Conservation (phyloP, 2,329 filamentous ascomycete species). For the Orbilia blumenaviensis region DNA sequence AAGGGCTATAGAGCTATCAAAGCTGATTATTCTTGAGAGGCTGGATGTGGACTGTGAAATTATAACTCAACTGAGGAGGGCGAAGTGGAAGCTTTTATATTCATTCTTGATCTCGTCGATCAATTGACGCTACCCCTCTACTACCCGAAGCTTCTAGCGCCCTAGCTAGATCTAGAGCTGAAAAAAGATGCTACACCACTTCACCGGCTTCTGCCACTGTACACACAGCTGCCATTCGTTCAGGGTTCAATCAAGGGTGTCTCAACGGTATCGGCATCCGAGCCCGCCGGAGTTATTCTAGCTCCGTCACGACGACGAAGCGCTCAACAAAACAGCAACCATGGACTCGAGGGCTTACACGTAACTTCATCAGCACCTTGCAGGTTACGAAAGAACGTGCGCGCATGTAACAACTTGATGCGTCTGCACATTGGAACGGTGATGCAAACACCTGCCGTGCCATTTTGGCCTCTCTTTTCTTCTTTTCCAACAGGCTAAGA, state of each 20-base stretch:
- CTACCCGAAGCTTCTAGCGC: conserved; percentile 1
- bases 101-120: not conserved
- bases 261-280: conserved; percentile 30
- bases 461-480: conserved; percentile 40
- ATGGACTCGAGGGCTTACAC: conserved; percentile 4
- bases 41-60: conserved; percentile 31
- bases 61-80: conserved; percentile 21
- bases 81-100: conserved; percentile 42
- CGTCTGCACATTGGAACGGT: conserved; percentile 17
- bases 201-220: not conserved
- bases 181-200: conserved; percentile 5
- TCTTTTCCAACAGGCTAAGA: not conserved
- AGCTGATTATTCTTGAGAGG: conserved; percentile 21
- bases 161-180: not conserved
- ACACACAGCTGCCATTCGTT: conserved; percentile 3
- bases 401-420: conserved; percentile 16
- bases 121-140: not conserved
- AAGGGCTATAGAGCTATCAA: conserved; percentile 40
- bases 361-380: conserved; percentile 1
- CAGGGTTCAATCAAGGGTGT: conserved; percentile 16
- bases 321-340: conserved; percentile 27
- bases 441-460: conserved; percentile 35
- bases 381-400: conserved; percentile 32
- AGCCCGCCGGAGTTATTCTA: conserved; percentile 29
- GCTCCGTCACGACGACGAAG: conserved; percentile 22